Conservation (phyloP, 139 green algal species). For the Nannochloris sp. region DNA sequence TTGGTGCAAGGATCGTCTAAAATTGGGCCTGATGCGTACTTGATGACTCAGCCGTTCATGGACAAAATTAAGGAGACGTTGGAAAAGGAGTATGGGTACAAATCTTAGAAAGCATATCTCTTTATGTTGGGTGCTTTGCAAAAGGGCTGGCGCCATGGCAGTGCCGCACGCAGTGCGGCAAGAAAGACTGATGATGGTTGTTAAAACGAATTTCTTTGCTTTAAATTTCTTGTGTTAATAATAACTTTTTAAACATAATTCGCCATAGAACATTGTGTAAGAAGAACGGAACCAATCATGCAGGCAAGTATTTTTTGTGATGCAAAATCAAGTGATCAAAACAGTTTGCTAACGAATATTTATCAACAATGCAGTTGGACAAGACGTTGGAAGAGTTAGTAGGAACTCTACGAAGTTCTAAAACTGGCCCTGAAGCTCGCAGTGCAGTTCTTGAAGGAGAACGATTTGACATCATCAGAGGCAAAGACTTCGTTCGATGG, state of each 20-base stretch:
- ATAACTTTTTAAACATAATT: not conserved
- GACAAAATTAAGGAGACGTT: conserved; percentile 63
- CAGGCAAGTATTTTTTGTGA: not conserved
- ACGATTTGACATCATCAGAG: conserved; percentile 48
- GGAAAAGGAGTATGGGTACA: conserved; percentile 15
- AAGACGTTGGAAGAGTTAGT: conserved; percentile 14
- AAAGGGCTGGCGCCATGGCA: too few relatives aligned
- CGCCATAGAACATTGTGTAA: not conserved
- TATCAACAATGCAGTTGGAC: not conserved
- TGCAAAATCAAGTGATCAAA: too few relatives aligned
- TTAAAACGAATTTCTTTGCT: not conserved
- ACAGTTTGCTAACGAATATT: not conserved
- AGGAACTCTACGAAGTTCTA: conserved; percentile 26
- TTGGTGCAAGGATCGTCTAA: conserved; percentile 75
- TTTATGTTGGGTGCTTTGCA: too few relatives aligned
- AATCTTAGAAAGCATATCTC: too few relatives aligned
- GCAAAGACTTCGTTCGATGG: conserved; percentile 38
- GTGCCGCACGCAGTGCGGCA: too few relatives aligned
- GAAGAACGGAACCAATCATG: not conserved
- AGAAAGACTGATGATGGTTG: not conserved
- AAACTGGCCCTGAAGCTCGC: conserved; percentile 32
- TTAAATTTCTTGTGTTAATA: not conserved
- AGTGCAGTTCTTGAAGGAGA: conserved; percentile 21
- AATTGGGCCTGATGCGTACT: conserved; percentile 67
- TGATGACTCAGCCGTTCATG: conserved; percentile 92